Evolutionary conservation across 176 grass and related monocot species (phyloP).

Genomic region (Chrysopogon serrulatus): DNA sequence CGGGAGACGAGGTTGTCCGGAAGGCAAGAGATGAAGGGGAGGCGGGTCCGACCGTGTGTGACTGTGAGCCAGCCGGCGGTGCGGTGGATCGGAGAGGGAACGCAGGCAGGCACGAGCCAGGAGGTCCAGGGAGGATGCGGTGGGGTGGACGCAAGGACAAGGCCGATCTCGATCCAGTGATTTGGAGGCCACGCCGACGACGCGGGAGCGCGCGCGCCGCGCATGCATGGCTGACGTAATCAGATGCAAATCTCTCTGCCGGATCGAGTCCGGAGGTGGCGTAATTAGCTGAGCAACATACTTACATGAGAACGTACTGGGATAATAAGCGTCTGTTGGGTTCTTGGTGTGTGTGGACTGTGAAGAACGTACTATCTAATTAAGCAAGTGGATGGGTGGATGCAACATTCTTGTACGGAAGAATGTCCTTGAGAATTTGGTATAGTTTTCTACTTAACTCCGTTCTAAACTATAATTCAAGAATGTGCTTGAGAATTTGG

Average conservation of each 20-base stretch:
- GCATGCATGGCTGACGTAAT: neutral
- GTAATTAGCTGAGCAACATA: neutral
- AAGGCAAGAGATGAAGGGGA: slow-evolving; percentile 45
- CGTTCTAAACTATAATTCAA: too few relatives aligned
- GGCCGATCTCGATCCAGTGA: neutral
- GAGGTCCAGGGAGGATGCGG: slow-evolving; percentile 1
- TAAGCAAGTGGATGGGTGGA: too few relatives aligned
- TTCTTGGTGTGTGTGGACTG: too few relatives aligned
- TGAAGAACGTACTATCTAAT: too few relatives aligned
- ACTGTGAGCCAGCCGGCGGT: neutral
- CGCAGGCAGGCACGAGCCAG: too few relatives aligned
- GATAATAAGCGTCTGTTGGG: too few relatives aligned
- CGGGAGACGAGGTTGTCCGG: slow-evolving; percentile 40
- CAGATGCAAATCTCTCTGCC: neutral
- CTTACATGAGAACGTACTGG: too few relatives aligned
- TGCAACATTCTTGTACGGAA: too few relatives aligned
- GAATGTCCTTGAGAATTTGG: too few relatives aligned
- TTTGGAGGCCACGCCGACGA: neutral
- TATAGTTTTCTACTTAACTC: too few relatives aligned
- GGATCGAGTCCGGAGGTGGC: neutral
- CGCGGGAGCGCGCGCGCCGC: too few relatives aligned
- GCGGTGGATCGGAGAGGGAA: neutral
- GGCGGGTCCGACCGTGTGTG: neutral
- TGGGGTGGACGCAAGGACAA: slow-evolving; percentile 44
- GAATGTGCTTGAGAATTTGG: too few relatives aligned